Conservation (phyloP, 225 moss, liverwort and hornwort species). For the Rhytidiadelphus loreus region DNA sequence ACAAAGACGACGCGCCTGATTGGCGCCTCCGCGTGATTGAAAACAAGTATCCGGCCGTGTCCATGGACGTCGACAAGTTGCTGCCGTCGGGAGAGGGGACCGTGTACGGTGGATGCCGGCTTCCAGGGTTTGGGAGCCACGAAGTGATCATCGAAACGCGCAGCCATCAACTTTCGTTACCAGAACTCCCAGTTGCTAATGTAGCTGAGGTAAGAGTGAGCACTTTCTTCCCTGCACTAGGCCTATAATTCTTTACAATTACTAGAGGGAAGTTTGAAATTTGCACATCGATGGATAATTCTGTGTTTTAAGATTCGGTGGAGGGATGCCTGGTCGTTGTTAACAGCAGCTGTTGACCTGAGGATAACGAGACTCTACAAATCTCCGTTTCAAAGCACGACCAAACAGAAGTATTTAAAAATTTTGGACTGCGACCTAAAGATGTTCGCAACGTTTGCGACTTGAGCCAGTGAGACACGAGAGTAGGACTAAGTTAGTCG, state of each 20-base stretch:
- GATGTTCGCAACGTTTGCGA: background rate
- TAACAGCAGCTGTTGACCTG: background rate
- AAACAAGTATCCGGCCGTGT: slow-evolving; percentile 57
- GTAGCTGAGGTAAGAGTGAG: slow-evolving; percentile 18
- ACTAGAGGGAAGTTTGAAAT: background rate
- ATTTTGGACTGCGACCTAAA: background rate
- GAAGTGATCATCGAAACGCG: slow-evolving; percentile 83
- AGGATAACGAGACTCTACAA: background rate
- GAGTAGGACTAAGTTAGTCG: background rate
- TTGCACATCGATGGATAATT: background rate
- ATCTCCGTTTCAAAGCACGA: background rate
- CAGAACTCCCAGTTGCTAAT: slow-evolving; percentile 33
- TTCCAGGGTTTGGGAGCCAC: slow-evolving; percentile 67
- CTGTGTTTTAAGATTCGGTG: background rate
- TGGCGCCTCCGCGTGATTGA: slow-evolving; percentile 62
- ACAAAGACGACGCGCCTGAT: slow-evolving; percentile 20
- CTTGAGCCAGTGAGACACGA: background rate
- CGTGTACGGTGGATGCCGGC: slow-evolving; percentile 13
- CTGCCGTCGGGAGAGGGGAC: slow-evolving; percentile 5
- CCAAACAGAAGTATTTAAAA: background rate
- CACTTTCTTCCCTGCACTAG: background rate
- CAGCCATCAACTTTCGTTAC: slow-evolving; percentile 25
- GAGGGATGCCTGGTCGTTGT: background rate
- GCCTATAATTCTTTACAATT: background rate
- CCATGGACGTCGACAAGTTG: background rate